Evolutionary conservation across 139 green algal species (phyloP), one percentile per base, ranked within the genome.

Genomic region (Picocystis salinarum): DNA sequence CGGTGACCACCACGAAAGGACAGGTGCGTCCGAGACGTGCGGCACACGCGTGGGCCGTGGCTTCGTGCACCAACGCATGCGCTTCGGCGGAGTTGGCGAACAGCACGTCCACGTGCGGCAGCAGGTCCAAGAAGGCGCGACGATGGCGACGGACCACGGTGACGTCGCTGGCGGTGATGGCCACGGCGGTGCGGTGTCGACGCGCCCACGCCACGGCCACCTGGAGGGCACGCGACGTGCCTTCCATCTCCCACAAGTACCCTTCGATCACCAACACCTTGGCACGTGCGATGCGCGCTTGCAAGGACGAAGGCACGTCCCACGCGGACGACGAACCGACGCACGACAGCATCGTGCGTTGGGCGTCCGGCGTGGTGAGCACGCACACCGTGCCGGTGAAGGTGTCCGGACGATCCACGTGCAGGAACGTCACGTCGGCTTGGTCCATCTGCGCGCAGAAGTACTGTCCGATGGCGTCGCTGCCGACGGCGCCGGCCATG

Each of bases 341-440:
- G 13, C n/a, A 19, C 39, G 70, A 77, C 15, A 93, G 62, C 62
- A 95, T 91, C 27, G 73, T 85, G 23, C 84, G 65, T 59, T 93
- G 75, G 6, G 82, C 84, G 51, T 95, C 84, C 2, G 69, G 65
- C 0, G 77, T 90, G 13, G 77, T 90, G 13, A 95, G 58, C 19
- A 95, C 84, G 18, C 88, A 64, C 11, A 91, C 81, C 0, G 74
- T 88, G 49, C 83, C 83, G 6, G 71, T 83, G 17, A 53, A 50
- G 13, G 42, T 58, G 30, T 53, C 57, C 4, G 56, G 17, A 3
- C 52, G 7, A 12, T 60, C 56, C 1, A 58, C 13, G 4, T 66
- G 57, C n/a, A 87, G 37, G 11, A 75, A 57, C 4, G 70, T 20
- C 18, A 89, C 62, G 7, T 77, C 77, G 2, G 75, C 70, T 10